Evolutionary conservation across 2,329 filamentous ascomycete species (phyloP), one percentile per base, ranked within the genome.

Genomic region (Karstenula rhodostoma): DNA sequence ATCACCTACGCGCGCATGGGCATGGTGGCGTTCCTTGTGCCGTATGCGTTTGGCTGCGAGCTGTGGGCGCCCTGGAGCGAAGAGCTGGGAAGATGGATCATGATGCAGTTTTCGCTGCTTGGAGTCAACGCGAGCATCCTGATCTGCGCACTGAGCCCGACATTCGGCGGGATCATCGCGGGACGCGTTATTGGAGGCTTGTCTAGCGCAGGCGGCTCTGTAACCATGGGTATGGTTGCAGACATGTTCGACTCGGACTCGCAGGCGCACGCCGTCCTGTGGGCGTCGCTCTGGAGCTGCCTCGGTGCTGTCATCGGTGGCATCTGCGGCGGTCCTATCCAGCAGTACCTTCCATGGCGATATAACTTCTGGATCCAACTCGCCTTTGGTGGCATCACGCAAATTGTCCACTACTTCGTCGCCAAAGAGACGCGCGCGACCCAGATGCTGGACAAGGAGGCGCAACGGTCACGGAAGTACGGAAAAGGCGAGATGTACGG

Each of bases 321-420:
- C 7, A 88, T 94, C 90, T 90, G 92, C 22, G 91, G 91, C 68
- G 91, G 90, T 0, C 92, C 92, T 66, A 85, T 89, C 23, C 85
- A 93, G 74, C 77, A 85, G 37, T 87, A 86, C 65, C 81, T 91
- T 0, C 80, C 86, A 9, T 94, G 91, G 91, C 84, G 85, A 64
- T 93, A 89, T 89, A 87, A 84, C 59, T 93, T 94, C 75, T 95
- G 91, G 90, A 90, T 94, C 64, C 91, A 94, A 77, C 86, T 95
- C 62, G 92, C 93, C 65, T 89, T 95, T 57, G 91, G 92, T 29
- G 87, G 77, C 7, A 82, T 86, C 29, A 86, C 92, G 2, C 91
- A 94, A 70, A 23, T 85, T 2, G 71, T 91, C 9, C 91, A 93
- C 73, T 79, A 89, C 51, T 73, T 90, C 60, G 81, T 86, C 4